Evolutionary conservation across 768 basidiomycete genomes (phyloP).

Genomic region (Cystofilobasidium capitatum): DNA sequence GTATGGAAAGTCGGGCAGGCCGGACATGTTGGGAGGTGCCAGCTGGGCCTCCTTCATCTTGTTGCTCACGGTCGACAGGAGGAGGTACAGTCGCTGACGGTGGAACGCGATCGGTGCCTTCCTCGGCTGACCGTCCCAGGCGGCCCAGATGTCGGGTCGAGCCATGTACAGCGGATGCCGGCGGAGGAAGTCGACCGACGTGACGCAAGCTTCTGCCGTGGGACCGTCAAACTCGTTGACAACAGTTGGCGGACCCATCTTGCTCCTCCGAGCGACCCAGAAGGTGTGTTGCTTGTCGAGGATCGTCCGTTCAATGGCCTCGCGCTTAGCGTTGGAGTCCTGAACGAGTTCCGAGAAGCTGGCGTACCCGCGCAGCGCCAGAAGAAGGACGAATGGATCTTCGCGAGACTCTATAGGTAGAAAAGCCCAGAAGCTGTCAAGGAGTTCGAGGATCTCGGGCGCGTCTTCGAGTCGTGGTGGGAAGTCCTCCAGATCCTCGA

Average conservation of each 20-base stretch:
- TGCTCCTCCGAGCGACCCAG: background rate
- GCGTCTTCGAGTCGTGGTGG: background rate
- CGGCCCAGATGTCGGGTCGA: background rate
- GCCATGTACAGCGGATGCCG: background rate
- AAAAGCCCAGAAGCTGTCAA: background rate
- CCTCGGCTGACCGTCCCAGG: slow-evolving; percentile 6
- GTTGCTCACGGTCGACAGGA: background rate
- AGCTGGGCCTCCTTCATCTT: background rate
- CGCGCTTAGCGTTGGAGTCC: background rate
- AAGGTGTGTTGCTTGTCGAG: background rate
- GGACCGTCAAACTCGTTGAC: background rate
- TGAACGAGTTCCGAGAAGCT: background rate
- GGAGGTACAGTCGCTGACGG: background rate
- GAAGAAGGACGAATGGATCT: slow-evolving; percentile 1
- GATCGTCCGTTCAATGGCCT: background rate
- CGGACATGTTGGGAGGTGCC: background rate
- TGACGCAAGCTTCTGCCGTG: background rate
- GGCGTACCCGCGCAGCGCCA: slow-evolving; percentile 5
- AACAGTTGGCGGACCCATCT: background rate
- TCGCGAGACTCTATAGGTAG: background rate
- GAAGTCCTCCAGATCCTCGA: background rate
- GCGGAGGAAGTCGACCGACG: background rate
- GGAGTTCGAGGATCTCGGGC: background rate
- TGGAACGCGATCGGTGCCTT: background rate
- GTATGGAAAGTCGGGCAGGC: slow-evolving; percentile 5